Evolutionary conservation across 2,329 filamentous ascomycete genomes (phyloP), one percentile per base, ranked within the genome.

Genomic region (Myriosclerotinia curreyana): DNA sequence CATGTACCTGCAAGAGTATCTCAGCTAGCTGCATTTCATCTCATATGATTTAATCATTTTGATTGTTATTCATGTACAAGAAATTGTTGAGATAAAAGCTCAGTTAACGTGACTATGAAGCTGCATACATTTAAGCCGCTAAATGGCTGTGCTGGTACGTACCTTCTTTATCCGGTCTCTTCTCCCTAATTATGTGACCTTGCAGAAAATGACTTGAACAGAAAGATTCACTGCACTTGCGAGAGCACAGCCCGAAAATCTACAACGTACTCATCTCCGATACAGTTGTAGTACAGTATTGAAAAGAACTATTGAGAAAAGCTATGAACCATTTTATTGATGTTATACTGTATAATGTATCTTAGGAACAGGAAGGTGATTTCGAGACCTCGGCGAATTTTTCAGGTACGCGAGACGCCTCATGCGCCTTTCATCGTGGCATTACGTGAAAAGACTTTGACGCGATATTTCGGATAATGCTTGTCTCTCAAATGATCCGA

Each of bases 401-500:
- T 15, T 25, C 58, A 60, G 20, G 34, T 31, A 51, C 58, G 58
- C 58, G 31, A 40, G 22, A 6, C 25, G 25, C 40, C 25, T 44
- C 49, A 44, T 38, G 28, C 49, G 40, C 36, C 38, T 55, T 31
- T 34, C 36, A 46, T 20, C 9, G 46, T 38, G 28, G 17, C 14
- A 62, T 36, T 62, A 54, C 25, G 28, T 62, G 28, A 38, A 38
- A 31, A 42, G 9, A 28, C 38, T 46, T 46, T 25, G 28, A 46
- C 25, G 50, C 40, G 38, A n/a, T 36, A 1, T 62, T 53, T 62
- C 15, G 31, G 5, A 14, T n/a, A 25, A 42, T 20, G 51, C 44
- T 53, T 59, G 28, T 59, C 31, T 59, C n/a, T 14, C 36, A 49
- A 64, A 64, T 64, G 61, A 59, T 64, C 25, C 53, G 61, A 64